Percentiles rank a stretch among this genome's conserved stretches.
These are phyloP conservation scores for Brassica balearica DNA, from an alignment of 441 rosid genomes.

Conservation along the genomic window DNA sequence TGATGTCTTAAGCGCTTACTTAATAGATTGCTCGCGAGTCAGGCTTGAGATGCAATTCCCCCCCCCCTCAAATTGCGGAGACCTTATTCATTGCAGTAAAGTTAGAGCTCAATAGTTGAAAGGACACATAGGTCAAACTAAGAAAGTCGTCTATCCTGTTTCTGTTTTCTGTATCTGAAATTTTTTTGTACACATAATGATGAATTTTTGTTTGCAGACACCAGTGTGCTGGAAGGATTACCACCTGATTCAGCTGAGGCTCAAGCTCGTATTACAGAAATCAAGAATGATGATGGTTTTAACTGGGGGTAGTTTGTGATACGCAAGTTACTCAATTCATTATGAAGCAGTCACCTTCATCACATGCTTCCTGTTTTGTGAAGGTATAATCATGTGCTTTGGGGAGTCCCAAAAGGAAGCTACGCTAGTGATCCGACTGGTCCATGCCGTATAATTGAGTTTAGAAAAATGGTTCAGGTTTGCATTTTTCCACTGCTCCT, in stretches of 20 bases:
- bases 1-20: slow-evolving; percentile 26
- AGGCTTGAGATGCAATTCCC: not conserved
- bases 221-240: slow-evolving; percentile 62
- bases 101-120: slow-evolving; percentile 2
- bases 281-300: slow-evolving; percentile 84
- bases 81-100: slow-evolving; percentile 11
- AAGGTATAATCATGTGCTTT: slow-evolving; percentile 95
- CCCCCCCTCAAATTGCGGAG: not conserved
- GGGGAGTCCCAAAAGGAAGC: slow-evolving; percentile 99
- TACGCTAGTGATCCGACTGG: slow-evolving; percentile 87
- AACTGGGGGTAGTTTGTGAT: slow-evolving; percentile 90
- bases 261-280: slow-evolving; percentile 73
- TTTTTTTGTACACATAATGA: slow-evolving; percentile 1
- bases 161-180: slow-evolving; percentile 17
- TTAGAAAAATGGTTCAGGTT: slow-evolving; percentile 98
- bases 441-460: slow-evolving; percentile 79
- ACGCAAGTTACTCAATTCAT: slow-evolving; percentile 31
- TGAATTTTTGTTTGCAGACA: slow-evolving; percentile 58
- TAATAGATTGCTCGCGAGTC: not conserved
- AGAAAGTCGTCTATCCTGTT: slow-evolving; percentile 27
- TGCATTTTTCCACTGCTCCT: slow-evolving; percentile 19
- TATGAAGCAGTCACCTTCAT: slow-evolving; percentile 24
- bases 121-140: slow-evolving; percentile 21
- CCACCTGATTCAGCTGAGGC: slow-evolving; percentile 89
- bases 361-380: slow-evolving; percentile 36